Evolutionary conservation across 2,329 filamentous ascomycete species (phyloP).

Genomic region (Plectosphaerella sp.): DNA sequence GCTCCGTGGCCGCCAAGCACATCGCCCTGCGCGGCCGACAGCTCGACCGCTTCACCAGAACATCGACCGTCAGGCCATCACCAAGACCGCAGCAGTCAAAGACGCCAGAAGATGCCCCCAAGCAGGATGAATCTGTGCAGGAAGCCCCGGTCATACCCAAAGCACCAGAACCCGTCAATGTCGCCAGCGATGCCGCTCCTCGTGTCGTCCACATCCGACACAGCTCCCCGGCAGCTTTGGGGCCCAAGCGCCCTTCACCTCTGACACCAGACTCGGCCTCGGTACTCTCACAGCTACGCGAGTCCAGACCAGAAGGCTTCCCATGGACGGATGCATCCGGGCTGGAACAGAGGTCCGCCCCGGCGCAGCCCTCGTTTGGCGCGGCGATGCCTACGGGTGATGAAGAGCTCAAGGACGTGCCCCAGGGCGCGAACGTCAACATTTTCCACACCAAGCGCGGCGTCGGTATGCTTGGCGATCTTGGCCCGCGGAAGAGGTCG

Average conservation of each 20-base stretch:
- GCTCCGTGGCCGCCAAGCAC: slow-evolving; percentile 61
- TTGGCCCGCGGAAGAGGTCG: slow-evolving; percentile 6
- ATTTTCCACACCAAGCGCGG: slow-evolving; percentile 43
- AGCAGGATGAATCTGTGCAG: background rate
- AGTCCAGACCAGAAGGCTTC: slow-evolving; percentile 3
- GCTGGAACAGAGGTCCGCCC: background rate
- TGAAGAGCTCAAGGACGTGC: slow-evolving; percentile 26
- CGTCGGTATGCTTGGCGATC: slow-evolving; percentile 33
- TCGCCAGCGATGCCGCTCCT: background rate
- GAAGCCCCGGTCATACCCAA: background rate
- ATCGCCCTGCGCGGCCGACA: slow-evolving; percentile 52
- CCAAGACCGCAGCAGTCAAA: slow-evolving; percentile 19
- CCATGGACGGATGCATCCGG: slow-evolving; percentile 8
- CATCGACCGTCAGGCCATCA: slow-evolving; percentile 36
- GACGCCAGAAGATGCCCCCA: background rate
- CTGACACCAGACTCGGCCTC: slow-evolving; percentile 5
- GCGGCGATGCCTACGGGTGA: background rate
- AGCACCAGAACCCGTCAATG: background rate
- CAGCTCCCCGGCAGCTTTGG: slow-evolving; percentile 1
- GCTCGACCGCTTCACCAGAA: slow-evolving; percentile 43
- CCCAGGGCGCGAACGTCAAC: slow-evolving; percentile 37
- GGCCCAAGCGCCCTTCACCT: slow-evolving; percentile 1
- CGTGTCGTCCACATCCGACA: slow-evolving; percentile 7
- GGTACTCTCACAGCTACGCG: slow-evolving; percentile 8
- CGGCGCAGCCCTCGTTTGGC: background rate